Evolutionary conservation across 768 basidiomycete genomes (phyloP).

Genomic region (Calvatia gigantea): DNA sequence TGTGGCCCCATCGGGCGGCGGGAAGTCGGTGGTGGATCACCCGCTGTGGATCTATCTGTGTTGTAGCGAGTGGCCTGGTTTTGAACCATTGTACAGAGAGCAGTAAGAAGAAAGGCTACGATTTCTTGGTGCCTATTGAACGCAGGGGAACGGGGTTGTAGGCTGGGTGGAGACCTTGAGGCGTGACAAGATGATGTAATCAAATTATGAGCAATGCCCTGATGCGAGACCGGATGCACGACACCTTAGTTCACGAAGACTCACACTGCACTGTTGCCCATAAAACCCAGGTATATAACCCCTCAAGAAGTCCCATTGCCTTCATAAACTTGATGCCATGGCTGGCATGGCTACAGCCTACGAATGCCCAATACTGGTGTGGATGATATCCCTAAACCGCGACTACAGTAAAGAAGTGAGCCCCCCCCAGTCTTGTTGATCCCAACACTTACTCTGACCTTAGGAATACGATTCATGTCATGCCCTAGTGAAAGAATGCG

Average conservation of each 20-base stretch:
- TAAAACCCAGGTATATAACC: background rate
- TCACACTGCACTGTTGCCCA: background rate
- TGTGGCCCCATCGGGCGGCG: no score
- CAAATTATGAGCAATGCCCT: no score
- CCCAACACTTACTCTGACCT: conserved; percentile 5
- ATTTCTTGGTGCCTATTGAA: no score
- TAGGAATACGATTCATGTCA: conserved; percentile 76
- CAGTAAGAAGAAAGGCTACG: no score
- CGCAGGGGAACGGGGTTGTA: no score
- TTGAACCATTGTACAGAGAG: no score
- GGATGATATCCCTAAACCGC: conserved; percentile 77
- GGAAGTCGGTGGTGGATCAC: no score
- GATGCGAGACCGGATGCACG: background rate
- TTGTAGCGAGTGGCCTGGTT: no score
- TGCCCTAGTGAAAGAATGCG: conserved; percentile 55
- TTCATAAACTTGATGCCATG: background rate
- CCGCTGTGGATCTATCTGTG: no score
- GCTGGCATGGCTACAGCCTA: background rate
- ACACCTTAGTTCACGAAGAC: background rate
- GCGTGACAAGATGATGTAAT: no score
- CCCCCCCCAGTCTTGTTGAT: conserved; percentile 12
- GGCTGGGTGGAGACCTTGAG: background rate
- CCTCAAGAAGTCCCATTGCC: background rate
- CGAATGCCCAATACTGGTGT: conserved; percentile 70
- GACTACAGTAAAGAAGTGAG: conserved; percentile 66